A percentile compares a stretch with the other conserved stretches of the same genome.
Evolutionary conservation across 2,329 filamentous ascomycete genomes (phyloP).

Genomic region (Phialophora macrospora): DNA sequence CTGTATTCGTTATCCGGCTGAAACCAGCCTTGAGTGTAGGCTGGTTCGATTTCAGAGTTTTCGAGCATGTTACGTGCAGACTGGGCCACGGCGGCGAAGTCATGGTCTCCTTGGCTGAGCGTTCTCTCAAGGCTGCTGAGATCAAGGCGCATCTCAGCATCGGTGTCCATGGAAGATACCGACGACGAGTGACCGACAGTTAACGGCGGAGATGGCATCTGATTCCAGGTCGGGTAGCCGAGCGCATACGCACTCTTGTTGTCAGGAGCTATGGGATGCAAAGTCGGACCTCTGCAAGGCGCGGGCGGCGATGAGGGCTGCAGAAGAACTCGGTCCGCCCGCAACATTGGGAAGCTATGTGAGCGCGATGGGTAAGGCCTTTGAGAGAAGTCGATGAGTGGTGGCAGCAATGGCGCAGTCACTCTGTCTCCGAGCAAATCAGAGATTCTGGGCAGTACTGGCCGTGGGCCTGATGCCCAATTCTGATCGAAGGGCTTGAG

Average conservation of each 20-base stretch:
- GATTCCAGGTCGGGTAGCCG: neutral
- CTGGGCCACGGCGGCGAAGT: slow-evolving; percentile 3
- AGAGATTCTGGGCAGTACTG: slow-evolving; percentile 18
- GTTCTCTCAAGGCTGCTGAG: slow-evolving; percentile 3
- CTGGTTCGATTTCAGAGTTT: slow-evolving; percentile 16
- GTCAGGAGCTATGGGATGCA: neutral
- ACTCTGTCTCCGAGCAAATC: slow-evolving; percentile 14
- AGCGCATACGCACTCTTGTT: neutral
- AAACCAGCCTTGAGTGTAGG: slow-evolving; percentile 30
- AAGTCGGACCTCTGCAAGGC: neutral
- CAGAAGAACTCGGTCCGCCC: slow-evolving; percentile 1
- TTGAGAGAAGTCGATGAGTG: neutral
- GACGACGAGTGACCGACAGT: slow-evolving; percentile 3
- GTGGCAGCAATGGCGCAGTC: neutral
- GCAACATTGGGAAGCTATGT: slow-evolving; percentile 12
- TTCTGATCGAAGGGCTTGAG: neutral
- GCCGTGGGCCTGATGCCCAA: neutral
- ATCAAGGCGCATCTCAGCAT: neutral
- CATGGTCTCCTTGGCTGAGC: slow-evolving; percentile 8
- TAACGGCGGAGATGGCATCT: slow-evolving; percentile 1
- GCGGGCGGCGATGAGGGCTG: neutral
- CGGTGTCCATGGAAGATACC: slow-evolving; percentile 1
- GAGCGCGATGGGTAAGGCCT: slow-evolving; percentile 3
- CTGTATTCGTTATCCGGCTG: slow-evolving; percentile 26
- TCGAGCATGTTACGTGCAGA: slow-evolving; percentile 12